Evolutionary conservation across 176 grass and related monocot species (phyloP), one percentile per base, ranked within the genome.

Genomic region (Carex parvula): DNA sequence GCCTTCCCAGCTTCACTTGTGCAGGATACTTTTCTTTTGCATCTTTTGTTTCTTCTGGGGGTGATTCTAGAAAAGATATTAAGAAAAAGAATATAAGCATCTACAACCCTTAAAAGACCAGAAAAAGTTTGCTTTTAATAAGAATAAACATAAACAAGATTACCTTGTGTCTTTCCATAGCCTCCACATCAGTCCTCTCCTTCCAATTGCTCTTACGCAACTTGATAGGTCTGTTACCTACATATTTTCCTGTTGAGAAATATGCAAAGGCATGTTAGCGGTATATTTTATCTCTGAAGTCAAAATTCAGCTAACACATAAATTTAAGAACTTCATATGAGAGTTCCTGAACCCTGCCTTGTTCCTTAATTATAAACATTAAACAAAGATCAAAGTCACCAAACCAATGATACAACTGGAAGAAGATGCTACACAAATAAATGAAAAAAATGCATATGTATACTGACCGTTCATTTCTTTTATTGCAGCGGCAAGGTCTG

Each of bases 171-270:
- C 93, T 95, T 89, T 92, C 32, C 68, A 98, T 72, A 89, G 92
- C 95, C 22, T 94, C 95, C 70, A 84, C 89, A 86, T 98, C 95
- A 50, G 95, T 98, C 80, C 95, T 90, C 88, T 98, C 95, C 83
- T 90, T 98, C 95, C 95, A 98, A 80, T 87, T 98, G 86, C 95
- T 98, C 84, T 98, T 98, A 20, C 95, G 92, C 77, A 98, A 89
- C 83, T 98, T 98, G 86, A 98, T 98, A 66, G 95, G 95, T 30
- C 95, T 92, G 79, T 98, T 98, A 33, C 95, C 95, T 50, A 95
- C 92, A 85, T 98, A 98, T 83, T 98, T 98, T 55, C 95, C 95
- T 98, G 67, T 73, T n/a, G 18, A 81, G 18, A 60, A 70, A 42
- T n/a, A 72, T 72, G 10, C 41, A 72, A 12, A 70, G 18, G 21